Evolutionary conservation across 192 early-diverging fungal genomes (phyloP).

Genomic region (Backusella westeae): DNA sequence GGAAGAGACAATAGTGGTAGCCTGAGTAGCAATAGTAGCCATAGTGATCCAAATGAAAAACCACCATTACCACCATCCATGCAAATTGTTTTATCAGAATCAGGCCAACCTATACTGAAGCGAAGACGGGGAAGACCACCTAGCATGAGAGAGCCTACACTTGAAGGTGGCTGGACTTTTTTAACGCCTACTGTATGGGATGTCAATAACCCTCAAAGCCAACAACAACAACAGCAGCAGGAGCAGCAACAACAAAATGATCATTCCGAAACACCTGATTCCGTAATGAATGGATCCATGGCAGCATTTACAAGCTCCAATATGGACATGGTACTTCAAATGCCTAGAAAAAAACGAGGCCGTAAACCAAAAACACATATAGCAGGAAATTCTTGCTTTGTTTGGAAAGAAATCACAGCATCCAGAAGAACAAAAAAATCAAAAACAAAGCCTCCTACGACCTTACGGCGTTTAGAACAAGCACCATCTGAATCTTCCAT

Average conservation of each 20-base stretch:
- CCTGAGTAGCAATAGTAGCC: neutral
- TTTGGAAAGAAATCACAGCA: constrained; percentile 31
- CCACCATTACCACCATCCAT: constrained; percentile 9
- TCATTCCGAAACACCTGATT: neutral
- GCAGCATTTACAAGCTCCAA: constrained; percentile 33
- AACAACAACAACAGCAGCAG: neutral
- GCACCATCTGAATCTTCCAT: neutral
- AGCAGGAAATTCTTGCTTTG: constrained; percentile 41
- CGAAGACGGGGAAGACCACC: constrained; percentile 25
- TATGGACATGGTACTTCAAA: constrained; percentile 34
- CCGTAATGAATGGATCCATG: constrained; percentile 25
- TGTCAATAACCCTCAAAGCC: constrained; percentile 8
- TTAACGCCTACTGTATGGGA: constrained; percentile 33
- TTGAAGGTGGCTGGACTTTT: constrained; percentile 32
- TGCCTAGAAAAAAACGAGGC: constrained; percentile 41
- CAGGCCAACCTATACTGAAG: constrained; percentile 22
- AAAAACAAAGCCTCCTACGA: neutral
- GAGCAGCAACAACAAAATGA: neutral
- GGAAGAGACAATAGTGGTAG: neutral
- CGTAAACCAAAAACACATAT: constrained; percentile 41
- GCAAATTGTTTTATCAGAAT: constrained; percentile 19
- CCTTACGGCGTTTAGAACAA: constrained; percentile 1
- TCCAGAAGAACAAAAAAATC: constrained; percentile 12
- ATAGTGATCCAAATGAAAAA: neutral
- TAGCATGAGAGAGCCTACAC: constrained; percentile 13